Evolutionary conservation across 192 early-diverging fungal genomes (phyloP).

Genomic region (Coemansia sp.): DNA sequence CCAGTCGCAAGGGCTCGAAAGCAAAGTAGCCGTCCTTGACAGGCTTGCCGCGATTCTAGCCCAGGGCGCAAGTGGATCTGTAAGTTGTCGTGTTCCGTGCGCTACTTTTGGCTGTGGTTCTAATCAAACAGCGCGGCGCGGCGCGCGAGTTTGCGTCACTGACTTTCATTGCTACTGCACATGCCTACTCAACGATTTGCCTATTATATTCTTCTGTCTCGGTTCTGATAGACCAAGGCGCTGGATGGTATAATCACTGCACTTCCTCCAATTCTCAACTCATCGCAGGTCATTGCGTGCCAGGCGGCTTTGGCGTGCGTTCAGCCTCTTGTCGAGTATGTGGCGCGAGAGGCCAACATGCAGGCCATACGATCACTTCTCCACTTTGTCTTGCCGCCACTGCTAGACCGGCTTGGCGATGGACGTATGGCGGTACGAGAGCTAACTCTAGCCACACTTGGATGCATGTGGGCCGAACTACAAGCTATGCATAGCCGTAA

Average conservation of each 20-base stretch:
- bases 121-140: too few relatives aligned
- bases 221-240: constrained; percentile 27
- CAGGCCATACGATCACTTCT: constrained; percentile 28
- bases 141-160: too few relatives aligned
- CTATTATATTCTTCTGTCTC: background rate
- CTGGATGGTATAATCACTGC: constrained; percentile 36
- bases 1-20: constrained; percentile 33
- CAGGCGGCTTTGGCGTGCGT: constrained; percentile 42
- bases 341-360: constrained; percentile 7
- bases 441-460: constrained; percentile 34
- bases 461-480: constrained; percentile 36
- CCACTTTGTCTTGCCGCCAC: constrained; percentile 40
- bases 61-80: constrained; percentile 26
- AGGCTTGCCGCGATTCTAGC: constrained; percentile 19
- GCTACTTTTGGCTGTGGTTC: background rate
- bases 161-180: background rate
- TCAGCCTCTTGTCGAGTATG: constrained; percentile 31
- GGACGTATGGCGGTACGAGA: constrained; percentile 46
- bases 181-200: background rate
- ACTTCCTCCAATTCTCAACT: constrained; percentile 37
- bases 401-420: constrained; percentile 48
- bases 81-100: constrained; percentile 9
- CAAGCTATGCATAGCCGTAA: constrained; percentile 14
- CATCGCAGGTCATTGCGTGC: constrained; percentile 49
- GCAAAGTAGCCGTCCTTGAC: constrained; percentile 23